Evolutionary conservation across 805 yeast species (phyloP), one percentile per base, ranked within the genome.

Genomic region (Metschnikowia lochheadii): DNA sequence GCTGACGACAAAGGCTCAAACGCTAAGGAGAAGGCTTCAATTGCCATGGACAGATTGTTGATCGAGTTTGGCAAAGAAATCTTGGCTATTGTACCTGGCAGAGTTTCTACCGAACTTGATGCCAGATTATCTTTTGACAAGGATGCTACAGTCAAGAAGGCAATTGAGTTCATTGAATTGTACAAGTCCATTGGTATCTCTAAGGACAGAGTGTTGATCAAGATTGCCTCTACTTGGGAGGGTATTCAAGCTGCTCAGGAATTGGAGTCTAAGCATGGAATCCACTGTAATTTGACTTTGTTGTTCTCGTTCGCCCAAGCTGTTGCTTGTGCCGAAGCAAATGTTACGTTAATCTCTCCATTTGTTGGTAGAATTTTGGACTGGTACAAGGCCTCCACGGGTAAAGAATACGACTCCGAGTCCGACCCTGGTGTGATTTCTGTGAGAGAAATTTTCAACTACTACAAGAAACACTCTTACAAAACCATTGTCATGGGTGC

Each of bases 401-500:
- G 98, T 65, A 81, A 91, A 81, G 78, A 83, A 51, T 92, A 89
- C 83, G 76, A 82, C 48, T 55, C 54, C 13, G 88, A 81, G 63
- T 77, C 83, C 59, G 98, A 94, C 75, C 99, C 99, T 61, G 99
- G 99, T 86, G 98, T 94, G 55, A 47, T 77, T 46, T 89, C 97
- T 40, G 99, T 94, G 63, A 85, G 84, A 75, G 70, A 68, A 55
- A 94, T 94, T 73, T 94, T 72, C 88, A 87, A 91, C 87, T 94
- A 94, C 84, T 94, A 94, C 87, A 94, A 94, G 85, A 92, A 92
- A 79, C 89, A 73, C 75, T 92, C 85, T 63, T 94, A 94, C 84
- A 81, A 92, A 65, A 94, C 99, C 72, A 91, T 94, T 69, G 98
- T 94, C 68, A 94, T 94, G 99, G 99, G 99, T 76, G 99, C 99